These are phyloP conservation scores for Phymatotrichopsis omnivora DNA, from an alignment of 2,329 filamentous ascomycete species.

Conservation along the genomic window DNA sequence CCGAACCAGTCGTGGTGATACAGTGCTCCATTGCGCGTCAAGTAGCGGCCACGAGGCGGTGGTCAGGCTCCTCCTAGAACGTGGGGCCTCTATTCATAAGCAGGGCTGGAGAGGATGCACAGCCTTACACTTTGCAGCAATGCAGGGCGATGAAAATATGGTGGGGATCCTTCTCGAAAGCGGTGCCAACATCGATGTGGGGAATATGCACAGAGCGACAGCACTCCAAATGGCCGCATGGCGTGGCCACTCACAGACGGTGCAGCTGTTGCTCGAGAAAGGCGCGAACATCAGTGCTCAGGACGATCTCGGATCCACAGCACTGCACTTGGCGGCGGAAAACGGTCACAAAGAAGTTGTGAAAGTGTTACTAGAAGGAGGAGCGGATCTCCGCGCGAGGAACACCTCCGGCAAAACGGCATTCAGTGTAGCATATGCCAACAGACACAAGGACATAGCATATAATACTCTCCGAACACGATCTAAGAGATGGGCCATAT, in stretches of 20 bases:
- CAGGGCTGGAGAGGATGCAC: slow-evolving; percentile 12
- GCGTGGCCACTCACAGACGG: slow-evolving; percentile 7
- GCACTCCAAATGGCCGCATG: slow-evolving; percentile 8
- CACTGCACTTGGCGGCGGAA: slow-evolving; percentile 24
- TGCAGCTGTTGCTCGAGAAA: slow-evolving; percentile 2
- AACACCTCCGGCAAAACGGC: slow-evolving; percentile 2
- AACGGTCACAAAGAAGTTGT: slow-evolving; percentile 27
- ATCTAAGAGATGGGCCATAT: background rate
- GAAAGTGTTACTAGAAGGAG: slow-evolving; percentile 25
- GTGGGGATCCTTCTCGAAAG: slow-evolving; percentile 8
- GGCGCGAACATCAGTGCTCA: background rate
- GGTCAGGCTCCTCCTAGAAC: slow-evolving; percentile 11
- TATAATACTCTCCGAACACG: background rate
- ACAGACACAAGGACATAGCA: background rate
- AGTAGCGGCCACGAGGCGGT: slow-evolving; percentile 5
- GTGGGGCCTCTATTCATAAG: slow-evolving; percentile 9
- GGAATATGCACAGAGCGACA: slow-evolving; percentile 1
- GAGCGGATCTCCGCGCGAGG: slow-evolving; percentile 19
- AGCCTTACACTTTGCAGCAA: slow-evolving; percentile 16
- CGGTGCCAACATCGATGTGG: slow-evolving; percentile 6
- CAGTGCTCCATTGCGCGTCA: slow-evolving; percentile 14
- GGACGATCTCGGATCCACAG: slow-evolving; percentile 5
- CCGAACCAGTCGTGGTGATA: slow-evolving; percentile 4
- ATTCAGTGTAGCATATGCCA: slow-evolving; percentile 2
- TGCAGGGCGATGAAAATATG: slow-evolving; percentile 10